phyloP scores from a whole-genome alignment of 345 rosid genomes.

The Gossypium sturtianum region DNA sequence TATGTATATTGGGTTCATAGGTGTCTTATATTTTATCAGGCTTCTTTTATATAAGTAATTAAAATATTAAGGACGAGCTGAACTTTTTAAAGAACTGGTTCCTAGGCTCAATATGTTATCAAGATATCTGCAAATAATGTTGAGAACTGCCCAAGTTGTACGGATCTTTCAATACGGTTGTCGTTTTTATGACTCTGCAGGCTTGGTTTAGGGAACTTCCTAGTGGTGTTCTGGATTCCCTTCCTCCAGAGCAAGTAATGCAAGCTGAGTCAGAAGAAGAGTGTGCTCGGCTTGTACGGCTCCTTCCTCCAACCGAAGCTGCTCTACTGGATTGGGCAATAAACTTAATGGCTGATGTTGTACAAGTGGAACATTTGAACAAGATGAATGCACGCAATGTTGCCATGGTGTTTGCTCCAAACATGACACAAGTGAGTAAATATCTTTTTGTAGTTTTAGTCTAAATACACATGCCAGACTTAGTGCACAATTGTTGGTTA shows the following conservation, averaged over 20 bases:
- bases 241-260: constrained; percentile 83
- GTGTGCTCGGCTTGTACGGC: constrained; percentile 63
- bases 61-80: not conserved
- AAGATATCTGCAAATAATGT: not conserved
- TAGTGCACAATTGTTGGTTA: not conserved
- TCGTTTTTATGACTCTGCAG: constrained; percentile 28
- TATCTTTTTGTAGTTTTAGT: not conserved
- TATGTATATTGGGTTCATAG: not conserved
- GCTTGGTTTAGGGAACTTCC: constrained; percentile 99
- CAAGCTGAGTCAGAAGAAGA: constrained; percentile 86
- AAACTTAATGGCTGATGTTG: constrained; percentile 98
- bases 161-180: not conserved
- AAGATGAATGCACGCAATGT: constrained; percentile 98
- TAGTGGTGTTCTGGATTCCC: constrained; percentile 77
- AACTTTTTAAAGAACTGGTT: constrained; percentile 1
- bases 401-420: constrained; percentile 97
- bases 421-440: constrained; percentile 91
- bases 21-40: not conserved
- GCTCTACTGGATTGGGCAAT: constrained; percentile 90
- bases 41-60: not conserved
- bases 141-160: not conserved
- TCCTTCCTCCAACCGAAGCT: constrained; percentile 88
- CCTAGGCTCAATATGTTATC: not conserved
- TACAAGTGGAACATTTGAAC: constrained; percentile 69
- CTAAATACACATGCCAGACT: not conserved